phyloP scores from a whole-genome alignment of 2,329 filamentous ascomycete genomes.

The Didymella exigua region DNA sequence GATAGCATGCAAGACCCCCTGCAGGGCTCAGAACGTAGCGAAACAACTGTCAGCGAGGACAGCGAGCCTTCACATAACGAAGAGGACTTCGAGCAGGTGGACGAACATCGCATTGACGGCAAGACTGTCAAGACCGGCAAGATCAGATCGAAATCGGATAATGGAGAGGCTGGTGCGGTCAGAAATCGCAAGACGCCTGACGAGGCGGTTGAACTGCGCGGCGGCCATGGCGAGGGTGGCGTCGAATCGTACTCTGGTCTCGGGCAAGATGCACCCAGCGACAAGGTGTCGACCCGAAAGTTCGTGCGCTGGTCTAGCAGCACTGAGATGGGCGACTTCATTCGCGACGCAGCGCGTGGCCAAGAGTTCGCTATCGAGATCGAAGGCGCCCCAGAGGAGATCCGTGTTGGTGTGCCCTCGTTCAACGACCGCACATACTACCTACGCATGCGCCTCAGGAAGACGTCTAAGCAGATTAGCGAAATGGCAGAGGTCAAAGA shows the following conservation, averaged over 20 bases:
- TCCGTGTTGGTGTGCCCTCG: slow-evolving; percentile 80
- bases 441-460: slow-evolving; percentile 75
- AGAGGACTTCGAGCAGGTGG: slow-evolving; percentile 53
- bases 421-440: slow-evolving; percentile 93
- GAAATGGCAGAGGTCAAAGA: slow-evolving; percentile 74
- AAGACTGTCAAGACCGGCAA: slow-evolving; percentile 55
- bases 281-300: slow-evolving; percentile 56
- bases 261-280: slow-evolving; percentile 61
- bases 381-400: slow-evolving; percentile 70
- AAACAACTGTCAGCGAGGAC: slow-evolving; percentile 36
- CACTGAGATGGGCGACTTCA: slow-evolving; percentile 93
- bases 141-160: slow-evolving; percentile 24
- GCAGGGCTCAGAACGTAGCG: slow-evolving; percentile 31
- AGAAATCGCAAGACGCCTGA: slow-evolving; percentile 35
- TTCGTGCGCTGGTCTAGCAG: slow-evolving; percentile 89
- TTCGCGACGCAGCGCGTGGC: slow-evolving; percentile 83
- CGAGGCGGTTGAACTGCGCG: slow-evolving; percentile 49
- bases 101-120: slow-evolving; percentile 59
- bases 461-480: slow-evolving; percentile 71
- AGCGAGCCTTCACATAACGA: slow-evolving; percentile 39
- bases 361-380: slow-evolving; percentile 86
- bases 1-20: slow-evolving; percentile 68
- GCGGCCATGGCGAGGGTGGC: slow-evolving; percentile 60
- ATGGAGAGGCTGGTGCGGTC: background rate
- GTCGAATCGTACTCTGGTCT: slow-evolving; percentile 75